Conservation (phyloP, 2,329 filamentous ascomycete species). For the Claviceps monticola region DNA sequence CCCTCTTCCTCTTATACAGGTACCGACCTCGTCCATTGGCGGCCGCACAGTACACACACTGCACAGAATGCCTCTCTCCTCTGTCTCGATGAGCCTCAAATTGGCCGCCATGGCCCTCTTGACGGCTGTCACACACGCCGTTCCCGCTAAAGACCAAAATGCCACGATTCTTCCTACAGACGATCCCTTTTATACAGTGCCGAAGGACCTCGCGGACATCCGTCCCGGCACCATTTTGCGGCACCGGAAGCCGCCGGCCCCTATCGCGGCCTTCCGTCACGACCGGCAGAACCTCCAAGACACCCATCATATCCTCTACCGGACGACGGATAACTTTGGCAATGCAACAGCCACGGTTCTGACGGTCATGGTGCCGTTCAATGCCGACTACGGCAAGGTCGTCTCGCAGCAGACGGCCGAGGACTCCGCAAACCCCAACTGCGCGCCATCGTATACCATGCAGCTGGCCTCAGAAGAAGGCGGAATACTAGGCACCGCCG, state of each 20-base stretch:
- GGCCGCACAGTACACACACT: neutral
- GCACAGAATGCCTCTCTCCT: neutral
- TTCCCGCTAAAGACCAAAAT: neutral
- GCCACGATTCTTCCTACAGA: neutral
- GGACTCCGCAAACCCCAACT: constrained; percentile 25
- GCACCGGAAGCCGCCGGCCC: constrained; percentile 5
- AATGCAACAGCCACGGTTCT: constrained; percentile 23
- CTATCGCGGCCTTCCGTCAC: constrained; percentile 6
- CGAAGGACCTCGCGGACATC: neutral
- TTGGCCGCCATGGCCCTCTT: neutral
- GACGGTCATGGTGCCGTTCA: constrained; percentile 23
- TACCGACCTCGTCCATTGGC: neutral
- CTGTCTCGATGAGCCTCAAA: neutral
- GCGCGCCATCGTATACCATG: constrained; percentile 13
- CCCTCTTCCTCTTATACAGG: no score
- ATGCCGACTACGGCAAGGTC: constrained; percentile 15
- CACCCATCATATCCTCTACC: constrained; percentile 23
- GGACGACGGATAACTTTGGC: constrained; percentile 22
- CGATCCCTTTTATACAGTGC: constrained; percentile 9
- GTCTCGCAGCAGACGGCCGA: constrained; percentile 29
- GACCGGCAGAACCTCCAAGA: constrained; percentile 9
- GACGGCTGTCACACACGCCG: neutral
- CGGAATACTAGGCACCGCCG: constrained; percentile 23
- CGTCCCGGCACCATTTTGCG: constrained; percentile 7
- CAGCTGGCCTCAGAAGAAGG: constrained; percentile 8